Conservation (phyloP, 208 protist species). For the Polymyxa betae region DNA sequence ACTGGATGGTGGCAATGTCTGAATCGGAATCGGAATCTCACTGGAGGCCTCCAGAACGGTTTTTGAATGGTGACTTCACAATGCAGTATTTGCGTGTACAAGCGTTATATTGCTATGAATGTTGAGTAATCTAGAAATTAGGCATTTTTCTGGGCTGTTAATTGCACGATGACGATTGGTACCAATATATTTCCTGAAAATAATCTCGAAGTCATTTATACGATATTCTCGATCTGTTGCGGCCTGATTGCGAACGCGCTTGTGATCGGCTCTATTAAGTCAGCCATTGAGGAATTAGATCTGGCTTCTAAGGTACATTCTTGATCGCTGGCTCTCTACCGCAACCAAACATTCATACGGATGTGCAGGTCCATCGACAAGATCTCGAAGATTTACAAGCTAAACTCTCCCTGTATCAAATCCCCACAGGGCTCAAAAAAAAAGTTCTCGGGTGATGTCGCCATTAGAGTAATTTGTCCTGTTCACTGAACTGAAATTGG, state of each 20-base stretch:
- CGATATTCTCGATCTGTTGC: background rate
- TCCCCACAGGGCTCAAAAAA: background rate
- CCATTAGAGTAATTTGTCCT: background rate
- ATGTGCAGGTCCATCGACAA: background rate
- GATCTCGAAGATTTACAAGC: background rate
- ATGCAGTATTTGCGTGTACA: background rate
- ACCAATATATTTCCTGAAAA: background rate
- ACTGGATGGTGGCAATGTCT: conserved; percentile 4
- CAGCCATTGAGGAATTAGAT: background rate
- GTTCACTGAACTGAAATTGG: background rate
- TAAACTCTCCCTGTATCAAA: background rate
- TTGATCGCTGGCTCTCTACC: background rate
- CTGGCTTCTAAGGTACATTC: conserved; percentile 38
- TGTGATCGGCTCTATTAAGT: conserved; percentile 1
- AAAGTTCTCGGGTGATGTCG: background rate
- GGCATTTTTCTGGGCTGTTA: conserved; percentile 33
- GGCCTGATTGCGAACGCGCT: background rate
- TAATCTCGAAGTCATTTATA: background rate
- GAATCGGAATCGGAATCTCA: background rate
- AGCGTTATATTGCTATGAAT: background rate
- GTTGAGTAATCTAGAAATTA: background rate
- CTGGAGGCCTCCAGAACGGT: background rate
- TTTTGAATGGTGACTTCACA: background rate
- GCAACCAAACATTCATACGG: background rate
- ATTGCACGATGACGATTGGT: conserved; percentile 4